Percentiles rank a stretch among this genome's conserved stretches.
phyloP scores from a whole-genome alignment of 495 filamentous ascomycete genomes.

The Aspergillus leporis region DNA sequence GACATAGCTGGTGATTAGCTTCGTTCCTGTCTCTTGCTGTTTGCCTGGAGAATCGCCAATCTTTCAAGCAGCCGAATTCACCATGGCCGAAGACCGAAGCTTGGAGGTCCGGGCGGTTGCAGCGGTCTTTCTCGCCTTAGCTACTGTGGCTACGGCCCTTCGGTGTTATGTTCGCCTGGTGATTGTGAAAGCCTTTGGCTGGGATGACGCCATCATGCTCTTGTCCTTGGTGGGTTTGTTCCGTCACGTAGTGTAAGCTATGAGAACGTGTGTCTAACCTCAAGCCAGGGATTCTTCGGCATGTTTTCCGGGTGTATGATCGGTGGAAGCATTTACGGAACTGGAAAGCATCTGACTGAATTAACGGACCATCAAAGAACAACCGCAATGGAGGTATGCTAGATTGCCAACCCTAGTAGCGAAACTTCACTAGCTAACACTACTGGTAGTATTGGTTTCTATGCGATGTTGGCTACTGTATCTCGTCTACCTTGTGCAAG shows the following conservation, averaged over 20 bases:
- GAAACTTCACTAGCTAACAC: neutral
- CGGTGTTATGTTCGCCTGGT: conserved; percentile 19
- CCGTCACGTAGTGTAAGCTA: neutral
- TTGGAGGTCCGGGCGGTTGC: conserved; percentile 11
- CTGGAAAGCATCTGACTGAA: conserved; percentile 17
- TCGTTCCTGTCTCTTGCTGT: too few species aligned
- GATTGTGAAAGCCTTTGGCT: conserved; percentile 21
- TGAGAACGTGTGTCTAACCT: neutral
- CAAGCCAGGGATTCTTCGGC: conserved; percentile 16
- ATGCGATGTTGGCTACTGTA: conserved; percentile 15
- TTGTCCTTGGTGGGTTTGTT: conserved; percentile 13
- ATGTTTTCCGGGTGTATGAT: conserved; percentile 23
- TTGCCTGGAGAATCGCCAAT: too few species aligned
- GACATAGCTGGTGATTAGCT: too few species aligned
- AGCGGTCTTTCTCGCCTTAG: conserved; percentile 11
- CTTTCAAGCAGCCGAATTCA: neutral
- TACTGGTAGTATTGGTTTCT: conserved; percentile 19
- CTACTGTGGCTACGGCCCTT: conserved; percentile 8
- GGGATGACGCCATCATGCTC: conserved; percentile 22
- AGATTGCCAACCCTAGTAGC: neutral
- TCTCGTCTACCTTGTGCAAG: conserved; percentile 22
- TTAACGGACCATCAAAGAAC: conserved; percentile 12
- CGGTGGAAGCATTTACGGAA: conserved; percentile 21
- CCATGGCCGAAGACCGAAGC: conserved; percentile 13
- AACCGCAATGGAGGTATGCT: conserved; percentile 22